Evolutionary conservation across 2,329 filamentous ascomycete species (phyloP), one percentile per base, ranked within the genome.

Genomic region (Dichotomopilus funicola): DNA sequence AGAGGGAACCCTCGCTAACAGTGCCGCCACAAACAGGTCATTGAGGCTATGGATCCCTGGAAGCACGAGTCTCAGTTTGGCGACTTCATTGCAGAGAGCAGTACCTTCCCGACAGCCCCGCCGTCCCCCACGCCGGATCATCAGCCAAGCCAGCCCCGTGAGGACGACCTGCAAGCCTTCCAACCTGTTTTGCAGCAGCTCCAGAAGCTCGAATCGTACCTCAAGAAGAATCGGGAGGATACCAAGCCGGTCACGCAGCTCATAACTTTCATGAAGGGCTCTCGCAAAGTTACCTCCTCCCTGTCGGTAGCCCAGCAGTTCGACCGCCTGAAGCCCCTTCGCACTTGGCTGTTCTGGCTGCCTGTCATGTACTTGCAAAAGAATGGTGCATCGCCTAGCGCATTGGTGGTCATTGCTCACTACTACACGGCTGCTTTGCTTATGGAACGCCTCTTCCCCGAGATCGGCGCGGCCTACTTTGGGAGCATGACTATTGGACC

Each of bases 291-390:
- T 61, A 83, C 84, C 67, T 83, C 85, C 4, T 79, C 80, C 10
- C 79, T 87, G 61, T 83, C 85, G 31, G 83, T 91, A 31, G 86
- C 89, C 60, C 85, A 95, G 67, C 89, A 95, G 67, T 97, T 96
- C 68, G 87, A 91, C 66, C 88, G 91, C 61, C 82, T 97, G 9
- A 91, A 95, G 61, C 86, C 89, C 8, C 80, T 99, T 57, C 82
- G 91, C 54, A 88, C 89, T 63, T 96, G 92, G 91, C 81, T 97
- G 12, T 96, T 97, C 73, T 97, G 92, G 91, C 83, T 96, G 54
- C 94, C 94, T 0, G 85, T 96, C 37, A 84, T 85, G 62, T 87
- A 91, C 64, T 79, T 96, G 33, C 87, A 92, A 68, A 83, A 85
- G 61, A 87, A 86, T 47, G 83, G 86, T 50, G 82, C 83, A 38